These are phyloP conservation scores for Sporisorium iseilematis-ciliati DNA, from an alignment of 1,284 basidiomycete genomes.

Conservation along the genomic window DNA sequence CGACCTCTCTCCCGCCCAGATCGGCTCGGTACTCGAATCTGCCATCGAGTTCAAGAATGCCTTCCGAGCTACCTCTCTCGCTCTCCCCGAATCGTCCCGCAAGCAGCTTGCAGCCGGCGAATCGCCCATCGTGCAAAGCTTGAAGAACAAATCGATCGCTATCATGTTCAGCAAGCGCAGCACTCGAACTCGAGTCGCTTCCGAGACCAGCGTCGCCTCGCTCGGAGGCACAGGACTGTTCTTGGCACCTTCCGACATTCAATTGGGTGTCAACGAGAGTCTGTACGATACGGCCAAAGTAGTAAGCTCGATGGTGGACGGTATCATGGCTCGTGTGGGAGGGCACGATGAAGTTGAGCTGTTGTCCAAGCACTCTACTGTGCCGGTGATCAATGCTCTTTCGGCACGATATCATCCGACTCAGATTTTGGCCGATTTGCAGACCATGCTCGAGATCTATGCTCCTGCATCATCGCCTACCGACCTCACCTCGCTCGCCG, in stretches of 20 bases:
- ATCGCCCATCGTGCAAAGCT: constrained; percentile 72
- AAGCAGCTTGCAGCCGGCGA: constrained; percentile 42
- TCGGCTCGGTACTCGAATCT: constrained; percentile 76
- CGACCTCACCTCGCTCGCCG: constrained; percentile 60
- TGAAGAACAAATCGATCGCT: constrained; percentile 85
- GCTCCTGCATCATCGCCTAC: constrained; percentile 73
- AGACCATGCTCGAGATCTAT: constrained; percentile 83
- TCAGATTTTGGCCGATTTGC: constrained; percentile 91
- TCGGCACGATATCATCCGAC: constrained; percentile 97
- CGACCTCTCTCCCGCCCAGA: constrained; percentile 81
- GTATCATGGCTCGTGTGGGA: constrained; percentile 95
- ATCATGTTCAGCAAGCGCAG: constrained; percentile 92
- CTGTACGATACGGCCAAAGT: constrained; percentile 82
- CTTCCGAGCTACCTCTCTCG: constrained; percentile 74
- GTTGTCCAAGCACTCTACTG: constrained; percentile 86
- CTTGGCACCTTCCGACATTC: constrained; percentile 90
- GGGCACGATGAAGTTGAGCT: constrained; percentile 91
- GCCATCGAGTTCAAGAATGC: constrained; percentile 76
- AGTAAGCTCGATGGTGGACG: constrained; percentile 94
- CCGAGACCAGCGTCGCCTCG: constrained; percentile 76
- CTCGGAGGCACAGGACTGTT: constrained; percentile 85
- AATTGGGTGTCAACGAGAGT: constrained; percentile 94
- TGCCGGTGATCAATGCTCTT: constrained; percentile 95
- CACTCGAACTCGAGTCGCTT: constrained; percentile 89
- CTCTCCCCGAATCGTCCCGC: constrained; percentile 30